Evolutionary conservation across 768 basidiomycete genomes (phyloP), one percentile per base, ranked within the genome.

Genomic region (Amanita inopinata): DNA sequence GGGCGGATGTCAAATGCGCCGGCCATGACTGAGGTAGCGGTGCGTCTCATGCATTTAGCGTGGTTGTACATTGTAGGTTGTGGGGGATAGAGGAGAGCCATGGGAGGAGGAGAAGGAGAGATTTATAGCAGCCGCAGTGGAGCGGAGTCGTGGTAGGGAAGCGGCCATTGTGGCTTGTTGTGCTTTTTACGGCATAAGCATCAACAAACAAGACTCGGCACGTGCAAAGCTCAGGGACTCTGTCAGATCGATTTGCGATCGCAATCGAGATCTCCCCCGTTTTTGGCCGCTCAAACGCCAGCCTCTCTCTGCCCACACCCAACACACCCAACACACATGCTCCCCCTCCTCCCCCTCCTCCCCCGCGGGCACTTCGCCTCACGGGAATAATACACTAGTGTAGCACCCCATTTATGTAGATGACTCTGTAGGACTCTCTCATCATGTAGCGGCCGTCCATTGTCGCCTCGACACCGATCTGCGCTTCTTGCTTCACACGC

Each of bases 21-120:
- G 0, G 83, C 77, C 61, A 87, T 73, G 31, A 88, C 80, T 6
- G 77, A 57, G 5, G 86, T 89, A 33, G 86, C 86, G 36, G 73
- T 80, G 46, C 86, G 80, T 14, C 73, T 63, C 20, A 58, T 57
- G 40, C 60, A 70, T 54, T 72, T 73, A 39, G 54, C 51, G 4
- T 62, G 58, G 42, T 63, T 57, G 45, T 55, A 45, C 38, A 57
- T 59, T 28, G 60, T 49, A 33, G 55, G 50, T 33, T 49, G 60
- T 40, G 54, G 58, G 37, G 56, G 34, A 35, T 3, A 46, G 42
- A 60, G 57, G 43, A 60, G 49, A 46, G 62, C 53, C 66, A 69
- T 69, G 38, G n/a, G n/a, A n/a, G n/a, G n/a, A n/a, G n/a, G 48
- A 27, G 40, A 43, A 51, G 43, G 34, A 42, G 55, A 50, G 54